Evolutionary conservation across 2,329 filamentous ascomycete genomes (phyloP).

Genomic region (Fusarium coicis): DNA sequence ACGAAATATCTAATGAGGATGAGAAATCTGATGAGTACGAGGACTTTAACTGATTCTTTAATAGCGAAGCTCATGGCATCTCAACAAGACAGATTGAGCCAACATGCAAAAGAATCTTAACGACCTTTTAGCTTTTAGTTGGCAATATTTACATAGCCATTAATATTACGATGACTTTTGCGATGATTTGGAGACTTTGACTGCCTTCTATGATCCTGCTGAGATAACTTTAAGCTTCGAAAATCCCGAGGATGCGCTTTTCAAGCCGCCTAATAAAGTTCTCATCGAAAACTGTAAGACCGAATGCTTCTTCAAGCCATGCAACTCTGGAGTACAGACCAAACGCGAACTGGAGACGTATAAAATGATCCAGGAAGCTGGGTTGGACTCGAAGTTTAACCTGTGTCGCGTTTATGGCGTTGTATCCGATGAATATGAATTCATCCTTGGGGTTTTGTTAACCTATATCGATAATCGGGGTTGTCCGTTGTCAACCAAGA

Average conservation of each 20-base stretch:
- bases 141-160: no score
- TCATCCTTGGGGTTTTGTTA: slow-evolving; percentile 28
- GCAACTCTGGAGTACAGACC: slow-evolving; percentile 10
- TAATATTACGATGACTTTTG: slow-evolving; percentile 33
- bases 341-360: slow-evolving; percentile 30
- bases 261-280: slow-evolving; percentile 32
- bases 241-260: slow-evolving; percentile 35
- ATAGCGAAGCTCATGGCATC: no score
- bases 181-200: slow-evolving; percentile 38
- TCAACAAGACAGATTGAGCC: no score
- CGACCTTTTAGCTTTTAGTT: no score
- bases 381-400: slow-evolving; percentile 15
- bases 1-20: no score
- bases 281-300: slow-evolving; percentile 25
- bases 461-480: slow-evolving; percentile 10
- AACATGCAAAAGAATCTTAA: no score
- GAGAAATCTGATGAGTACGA: no score
- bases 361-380: slow-evolving; percentile 18
- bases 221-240: slow-evolving; percentile 29
- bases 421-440: slow-evolving; percentile 23
- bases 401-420: slow-evolving; percentile 36
- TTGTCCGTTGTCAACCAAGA: neutral
- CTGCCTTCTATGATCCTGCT: slow-evolving; percentile 34
- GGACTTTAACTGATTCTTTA: no score
- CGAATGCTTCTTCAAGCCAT: slow-evolving; percentile 39